A percentile compares a stretch with the other conserved stretches of the same genome.
These are phyloP conservation scores for Aspergillus intermedius DNA, from an alignment of 2,329 filamentous ascomycete genomes.

Conservation along the genomic window DNA sequence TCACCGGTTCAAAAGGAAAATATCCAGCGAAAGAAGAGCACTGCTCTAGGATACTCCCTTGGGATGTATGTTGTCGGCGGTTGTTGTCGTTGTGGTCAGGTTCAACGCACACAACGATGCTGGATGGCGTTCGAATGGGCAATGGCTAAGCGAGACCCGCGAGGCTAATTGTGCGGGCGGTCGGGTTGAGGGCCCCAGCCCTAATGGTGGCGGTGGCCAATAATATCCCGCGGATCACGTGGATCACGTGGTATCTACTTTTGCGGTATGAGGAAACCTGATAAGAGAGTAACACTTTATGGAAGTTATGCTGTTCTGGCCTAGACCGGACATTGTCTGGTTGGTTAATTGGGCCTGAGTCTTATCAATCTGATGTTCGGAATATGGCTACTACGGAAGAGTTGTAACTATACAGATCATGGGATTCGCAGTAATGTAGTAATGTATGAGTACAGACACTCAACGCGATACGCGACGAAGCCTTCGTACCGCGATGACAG, in stretches of 20 bases:
- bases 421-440: too few species aligned
- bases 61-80: constrained; percentile 41
- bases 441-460: too few species aligned
- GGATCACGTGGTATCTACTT: constrained; percentile 8
- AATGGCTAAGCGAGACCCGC: constrained; percentile 34
- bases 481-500: too few species aligned
- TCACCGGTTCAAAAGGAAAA: constrained; percentile 37
- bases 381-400: too few species aligned
- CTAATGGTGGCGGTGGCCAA: constrained; percentile 29
- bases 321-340: too few species aligned
- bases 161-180: constrained; percentile 29
- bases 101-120: constrained; percentile 38
- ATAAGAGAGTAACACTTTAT: too few species aligned
- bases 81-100: constrained; percentile 42
- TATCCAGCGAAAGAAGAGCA: constrained; percentile 36
- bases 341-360: too few species aligned
- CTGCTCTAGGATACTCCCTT: constrained; percentile 37
- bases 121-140: constrained; percentile 27
- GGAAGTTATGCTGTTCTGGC: too few species aligned
- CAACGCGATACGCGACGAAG: too few species aligned
- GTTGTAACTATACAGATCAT: too few species aligned
- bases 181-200: constrained; percentile 30
- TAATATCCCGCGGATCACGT: constrained; percentile 20
- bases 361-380: too few species aligned
- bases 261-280: too few species aligned